Percentiles rank a stretch among this genome's conserved stretches.
Evolutionary conservation across 805 yeast species (phyloP).

Genomic region (Candida cerambycidarum): DNA sequence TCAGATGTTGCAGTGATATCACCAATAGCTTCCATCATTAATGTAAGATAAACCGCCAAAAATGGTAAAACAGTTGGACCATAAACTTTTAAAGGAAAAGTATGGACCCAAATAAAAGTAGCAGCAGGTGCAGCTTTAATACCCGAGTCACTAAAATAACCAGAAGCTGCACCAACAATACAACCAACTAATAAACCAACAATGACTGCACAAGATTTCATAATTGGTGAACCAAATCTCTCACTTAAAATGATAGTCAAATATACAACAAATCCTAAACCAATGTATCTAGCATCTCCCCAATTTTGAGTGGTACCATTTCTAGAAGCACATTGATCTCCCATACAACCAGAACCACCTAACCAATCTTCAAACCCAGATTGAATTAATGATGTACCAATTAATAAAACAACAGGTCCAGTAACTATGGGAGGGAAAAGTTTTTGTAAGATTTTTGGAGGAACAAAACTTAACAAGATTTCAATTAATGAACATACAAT

Average conservation of each 20-base stretch:
- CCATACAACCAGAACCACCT: slow-evolving; percentile 77
- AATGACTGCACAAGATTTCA: slow-evolving; percentile 92
- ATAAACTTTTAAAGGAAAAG: slow-evolving; percentile 72
- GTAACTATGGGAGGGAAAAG: slow-evolving; percentile 89
- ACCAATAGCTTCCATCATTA: slow-evolving; percentile 93
- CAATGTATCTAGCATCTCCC: slow-evolving; percentile 87
- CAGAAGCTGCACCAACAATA: slow-evolving; percentile 88
- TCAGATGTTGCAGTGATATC: slow-evolving; percentile 94
- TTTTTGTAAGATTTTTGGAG: slow-evolving; percentile 66
- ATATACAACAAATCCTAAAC: slow-evolving; percentile 83
- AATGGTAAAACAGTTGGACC: slow-evolving; percentile 87
- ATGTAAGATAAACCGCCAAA: slow-evolving; percentile 75
- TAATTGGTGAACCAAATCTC: slow-evolving; percentile 88
- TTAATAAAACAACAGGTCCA: slow-evolving; percentile 87
- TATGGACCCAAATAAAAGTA: slow-evolving; percentile 85
- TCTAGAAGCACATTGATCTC: slow-evolving; percentile 21
- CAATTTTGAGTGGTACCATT: slow-evolving; percentile 52
- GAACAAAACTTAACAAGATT: slow-evolving; percentile 70
- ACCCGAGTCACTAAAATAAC: slow-evolving; percentile 59
- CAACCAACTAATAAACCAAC: slow-evolving; percentile 84
- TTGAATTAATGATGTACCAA: slow-evolving; percentile 68
- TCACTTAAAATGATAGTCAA: slow-evolving; percentile 73
- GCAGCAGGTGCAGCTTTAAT: slow-evolving; percentile 76
- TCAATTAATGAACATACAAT: slow-evolving; percentile 74
- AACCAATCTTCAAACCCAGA: slow-evolving; percentile 83